phyloP scores from a whole-genome alignment of 2,329 filamentous ascomycete species.

The Neurospora sp. region DNA sequence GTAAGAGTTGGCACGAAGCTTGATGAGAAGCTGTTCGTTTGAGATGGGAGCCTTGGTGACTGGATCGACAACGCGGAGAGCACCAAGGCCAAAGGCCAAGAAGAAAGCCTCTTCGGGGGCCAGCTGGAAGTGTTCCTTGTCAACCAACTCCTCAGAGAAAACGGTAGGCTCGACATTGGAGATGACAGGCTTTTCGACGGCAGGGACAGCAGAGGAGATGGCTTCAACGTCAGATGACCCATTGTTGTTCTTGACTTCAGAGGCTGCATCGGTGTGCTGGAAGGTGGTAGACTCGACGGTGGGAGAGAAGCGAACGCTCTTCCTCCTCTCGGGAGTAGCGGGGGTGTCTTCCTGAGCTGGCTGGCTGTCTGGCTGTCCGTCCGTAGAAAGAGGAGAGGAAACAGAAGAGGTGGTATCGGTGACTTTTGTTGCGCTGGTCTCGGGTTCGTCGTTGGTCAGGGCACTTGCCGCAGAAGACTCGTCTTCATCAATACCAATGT shows the following conservation, averaged over 20 bases:
- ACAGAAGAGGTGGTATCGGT: conserved; percentile 3
- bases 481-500: background rate
- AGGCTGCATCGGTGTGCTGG: conserved; percentile 33
- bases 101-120: conserved; percentile 89
- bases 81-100: conserved; percentile 69
- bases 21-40: conserved; percentile 46
- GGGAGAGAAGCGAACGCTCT: conserved; percentile 62
- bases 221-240: background rate
- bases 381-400: background rate
- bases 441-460: conserved; percentile 1
- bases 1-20: conserved; percentile 61
- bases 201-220: background rate
- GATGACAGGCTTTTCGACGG: background rate
- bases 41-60: conserved; percentile 35
- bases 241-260: background rate
- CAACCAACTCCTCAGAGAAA: conserved; percentile 23
- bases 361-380: background rate
- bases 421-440: background rate
- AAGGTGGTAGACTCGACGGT: conserved; percentile 56
- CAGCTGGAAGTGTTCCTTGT: conserved; percentile 81
- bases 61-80: conserved; percentile 51
- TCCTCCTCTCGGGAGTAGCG: conserved; percentile 31
- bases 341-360: conserved; percentile 1
- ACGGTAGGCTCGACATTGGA: background rate
- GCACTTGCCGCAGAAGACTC: conserved; percentile 13